Conservation (phyloP, 1,139 yeast genomes). For the Yamadazyma diddensiae region DNA sequence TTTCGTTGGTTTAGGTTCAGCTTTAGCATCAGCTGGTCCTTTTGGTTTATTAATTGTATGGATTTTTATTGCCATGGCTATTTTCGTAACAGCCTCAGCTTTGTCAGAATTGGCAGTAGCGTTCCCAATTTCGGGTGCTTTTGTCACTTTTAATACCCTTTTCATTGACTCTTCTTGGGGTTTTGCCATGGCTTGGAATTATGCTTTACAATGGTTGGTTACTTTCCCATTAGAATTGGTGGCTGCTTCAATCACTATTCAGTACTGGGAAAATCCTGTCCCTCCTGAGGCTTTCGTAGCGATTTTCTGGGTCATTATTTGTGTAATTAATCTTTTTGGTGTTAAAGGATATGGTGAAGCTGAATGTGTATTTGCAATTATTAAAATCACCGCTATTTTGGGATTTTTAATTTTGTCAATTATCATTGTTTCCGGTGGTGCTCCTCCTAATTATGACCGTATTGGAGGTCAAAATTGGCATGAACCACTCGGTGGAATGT, state of each 20-base stretch:
- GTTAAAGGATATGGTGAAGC: constrained; percentile 38
- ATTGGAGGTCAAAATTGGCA: constrained; percentile 36
- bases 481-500: constrained; percentile 29
- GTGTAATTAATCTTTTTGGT: constrained; percentile 31
- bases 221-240: constrained; percentile 39
- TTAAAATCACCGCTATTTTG: constrained; percentile 30
- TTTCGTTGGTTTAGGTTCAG: constrained; percentile 34
- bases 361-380: constrained; percentile 27
- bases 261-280: constrained; percentile 25
- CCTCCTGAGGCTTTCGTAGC: constrained; percentile 32
- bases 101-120: constrained; percentile 39
- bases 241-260: constrained; percentile 36
- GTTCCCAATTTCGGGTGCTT: constrained; percentile 40
- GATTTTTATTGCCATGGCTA: constrained; percentile 28
- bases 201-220: constrained; percentile 40
- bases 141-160: constrained; percentile 35
- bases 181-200: constrained; percentile 43
- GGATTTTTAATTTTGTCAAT: constrained; percentile 31
- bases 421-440: constrained; percentile 32
- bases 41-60: constrained; percentile 33
- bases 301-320: constrained; percentile 28
- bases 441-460: constrained; percentile 31
- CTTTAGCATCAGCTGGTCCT: constrained; percentile 36
- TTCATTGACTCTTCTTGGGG: constrained; percentile 37
- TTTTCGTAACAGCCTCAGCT: constrained; percentile 34